phyloP scores from a whole-genome alignment of 352 stramenopile species.

The Pythium aphanidermatum region DNA sequence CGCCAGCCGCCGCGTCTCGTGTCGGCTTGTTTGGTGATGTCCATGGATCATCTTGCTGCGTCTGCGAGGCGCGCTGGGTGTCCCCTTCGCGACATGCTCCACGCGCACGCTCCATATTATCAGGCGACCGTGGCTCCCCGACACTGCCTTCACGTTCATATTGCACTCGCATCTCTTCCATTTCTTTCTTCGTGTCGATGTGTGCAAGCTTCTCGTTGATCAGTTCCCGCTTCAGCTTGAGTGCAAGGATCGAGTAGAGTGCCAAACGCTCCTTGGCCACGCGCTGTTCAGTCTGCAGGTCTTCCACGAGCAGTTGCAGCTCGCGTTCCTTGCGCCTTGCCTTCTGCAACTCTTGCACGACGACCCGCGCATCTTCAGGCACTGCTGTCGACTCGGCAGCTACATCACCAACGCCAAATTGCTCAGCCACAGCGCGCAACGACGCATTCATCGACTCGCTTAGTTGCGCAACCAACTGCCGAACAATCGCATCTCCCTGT shows the following conservation, averaged over 20 bases:
- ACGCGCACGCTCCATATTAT: too few species aligned
- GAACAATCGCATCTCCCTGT: constrained; percentile 2
- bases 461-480: constrained; percentile 14
- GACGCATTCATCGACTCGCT: constrained; percentile 13
- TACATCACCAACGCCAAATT: constrained; percentile 17
- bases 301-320: constrained; percentile 33
- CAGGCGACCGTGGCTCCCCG: constrained; percentile 18
- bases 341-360: constrained; percentile 23
- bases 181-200: constrained; percentile 63
- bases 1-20: neutral
- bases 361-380: constrained; percentile 9
- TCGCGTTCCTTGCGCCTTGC: constrained; percentile 15
- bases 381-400: neutral
- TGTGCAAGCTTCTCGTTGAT: constrained; percentile 71
- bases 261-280: constrained; percentile 40
- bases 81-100: neutral
- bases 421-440: constrained; percentile 13
- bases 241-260: constrained; percentile 46
- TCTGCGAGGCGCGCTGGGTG: neutral
- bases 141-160: constrained; percentile 18
- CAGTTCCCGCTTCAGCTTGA: constrained; percentile 69
- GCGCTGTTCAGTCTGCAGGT: constrained; percentile 50
- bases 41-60: constrained; percentile 21
- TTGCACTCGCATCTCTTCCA: constrained; percentile 39
- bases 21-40: constrained; percentile 22